Evolutionary conservation across 306 rosid species (phyloP), one percentile per base, ranked within the genome.

Genomic region (Vigna mungo): DNA sequence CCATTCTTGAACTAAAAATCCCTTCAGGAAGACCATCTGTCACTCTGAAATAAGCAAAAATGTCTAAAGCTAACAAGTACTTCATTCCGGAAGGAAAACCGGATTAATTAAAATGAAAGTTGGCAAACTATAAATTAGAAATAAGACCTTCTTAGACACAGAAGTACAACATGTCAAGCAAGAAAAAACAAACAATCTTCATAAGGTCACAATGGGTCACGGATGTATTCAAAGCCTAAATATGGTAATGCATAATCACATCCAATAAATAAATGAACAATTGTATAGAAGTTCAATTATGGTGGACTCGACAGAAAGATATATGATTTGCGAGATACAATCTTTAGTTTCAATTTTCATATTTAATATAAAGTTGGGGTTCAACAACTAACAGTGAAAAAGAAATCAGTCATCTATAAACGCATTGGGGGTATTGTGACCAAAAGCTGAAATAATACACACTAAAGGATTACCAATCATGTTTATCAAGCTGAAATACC

Each of bases 401-500:
- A 49, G 3, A 53, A 36, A 62, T 20, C 23, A 55, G 53, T 16
- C 54, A 9, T 3, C 68, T 43, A 34, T 34, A 34, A 34, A 34
- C n/a, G 30, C 9, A 25, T 27, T 9, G 36, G 55, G 16, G 65
- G 65, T 5, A 13, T 21, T 56, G 34, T 47, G 66, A 58, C 51
- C 25, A 18, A 9, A 73, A 77, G 55, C 43, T 43, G 55, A 69
- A 76, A 65, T 41, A 80, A 76, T 56, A 43, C 27, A 75, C 15
- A 60, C 21, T 25, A 21, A 30, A 73, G 23, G 60, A 69, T 36
- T 56, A 55, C 36, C 37, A 47, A 32, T 72, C 52, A 48, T 39
- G 75, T 49, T 25, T 14, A 76, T 46, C 15, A 68, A 51, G 81
- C 59, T 71, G 65, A 37, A 51, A 70, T 85, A 95, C 99, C 99